Percentiles rank a stretch among this genome's conserved stretches.
Conservation (phyloP, 345 rosid genomes). For the Dipteronia sinensis region DNA sequence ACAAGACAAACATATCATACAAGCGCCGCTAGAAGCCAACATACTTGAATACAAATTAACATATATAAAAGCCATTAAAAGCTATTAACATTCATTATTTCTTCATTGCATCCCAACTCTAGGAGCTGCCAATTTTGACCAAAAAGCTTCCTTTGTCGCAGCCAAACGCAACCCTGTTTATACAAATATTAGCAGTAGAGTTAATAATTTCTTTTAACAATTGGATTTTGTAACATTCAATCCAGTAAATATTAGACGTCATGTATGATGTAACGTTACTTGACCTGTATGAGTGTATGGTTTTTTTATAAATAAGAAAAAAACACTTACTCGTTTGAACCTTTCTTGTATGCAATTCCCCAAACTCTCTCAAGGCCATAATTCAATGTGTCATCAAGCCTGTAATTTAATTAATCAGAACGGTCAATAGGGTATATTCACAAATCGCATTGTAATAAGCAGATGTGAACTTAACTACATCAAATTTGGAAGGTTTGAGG, state of each 20-base stretch:
- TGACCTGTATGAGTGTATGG: not conserved
- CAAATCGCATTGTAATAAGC: no score
- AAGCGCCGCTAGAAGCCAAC: no score
- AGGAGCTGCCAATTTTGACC: conserved; percentile 48
- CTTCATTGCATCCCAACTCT: not conserved
- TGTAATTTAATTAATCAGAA: conserved; percentile 23
- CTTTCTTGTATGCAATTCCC: conserved; percentile 68
- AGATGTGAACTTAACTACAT: no score
- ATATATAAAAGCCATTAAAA: no score
- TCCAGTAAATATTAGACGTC: no score
- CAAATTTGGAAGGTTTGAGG: no score
- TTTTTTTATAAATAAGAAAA: not conserved
- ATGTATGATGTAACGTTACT: no score
- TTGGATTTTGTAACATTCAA: not conserved
- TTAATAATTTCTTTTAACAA: not conserved
- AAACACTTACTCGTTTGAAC: conserved; percentile 68
- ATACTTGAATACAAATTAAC: no score
- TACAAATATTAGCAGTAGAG: not conserved
- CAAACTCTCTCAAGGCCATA: conserved; percentile 88
- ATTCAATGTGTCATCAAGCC: conserved; percentile 38
- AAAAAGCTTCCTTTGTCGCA: conserved; percentile 84
- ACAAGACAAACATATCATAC: no score
- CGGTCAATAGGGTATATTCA: not conserved
- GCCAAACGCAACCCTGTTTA: conserved; percentile 77
- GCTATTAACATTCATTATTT: no score